Evolutionary conservation across 1,284 basidiomycete species (phyloP), one percentile per base, ranked within the genome.

Genomic region (Ustilago shanxiensis): DNA sequence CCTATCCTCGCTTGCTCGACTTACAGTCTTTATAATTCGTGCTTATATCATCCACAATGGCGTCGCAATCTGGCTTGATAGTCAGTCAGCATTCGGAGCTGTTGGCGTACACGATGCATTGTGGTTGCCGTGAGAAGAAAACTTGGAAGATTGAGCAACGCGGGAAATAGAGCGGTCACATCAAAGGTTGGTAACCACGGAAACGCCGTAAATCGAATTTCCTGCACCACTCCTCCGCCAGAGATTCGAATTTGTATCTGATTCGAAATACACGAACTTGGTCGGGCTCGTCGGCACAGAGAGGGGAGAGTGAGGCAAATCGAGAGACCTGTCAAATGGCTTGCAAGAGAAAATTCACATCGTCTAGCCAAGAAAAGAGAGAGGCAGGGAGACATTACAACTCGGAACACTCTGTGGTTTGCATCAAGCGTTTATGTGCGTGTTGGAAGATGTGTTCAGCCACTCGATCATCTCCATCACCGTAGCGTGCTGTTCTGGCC

Each of bases 361-460:
- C 51, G 29, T 35, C 51, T 52, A 33, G 28, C 51, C 51, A 24
- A 52, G 51, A 11, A n/a, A n/a, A n/a, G n/a, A n/a, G n/a, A n/a
- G n/a, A n/a, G n/a, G n/a, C n/a, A n/a, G n/a, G n/a, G n/a, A n/a
- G n/a, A n/a, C n/a, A n/a, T n/a, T n/a, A n/a, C 9, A 7, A 18
- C 39, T 41, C 13, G 39, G 16, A 18, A n/a, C 11, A 45, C 44
- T 45, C 9, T 37, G 35, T 45, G 44, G 8, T 20, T 16, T 20
- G 44, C 7, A 4, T 45, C n/a, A n/a, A n/a, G 44, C 22, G 16
- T 20, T 7, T 45, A 20, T 45, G 44, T 41, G 39, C 39, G 44
- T 20, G 44, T 22, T 45, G 44, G 16, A 45, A 45, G 44, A 45
- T 45, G 51, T 52, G 51, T 52, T 52, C 51, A 52, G 51, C 51